Base-by-base conservation (phyloP, 1,284 basidiomycete species). In the Gomphus bonarii region DNA sequence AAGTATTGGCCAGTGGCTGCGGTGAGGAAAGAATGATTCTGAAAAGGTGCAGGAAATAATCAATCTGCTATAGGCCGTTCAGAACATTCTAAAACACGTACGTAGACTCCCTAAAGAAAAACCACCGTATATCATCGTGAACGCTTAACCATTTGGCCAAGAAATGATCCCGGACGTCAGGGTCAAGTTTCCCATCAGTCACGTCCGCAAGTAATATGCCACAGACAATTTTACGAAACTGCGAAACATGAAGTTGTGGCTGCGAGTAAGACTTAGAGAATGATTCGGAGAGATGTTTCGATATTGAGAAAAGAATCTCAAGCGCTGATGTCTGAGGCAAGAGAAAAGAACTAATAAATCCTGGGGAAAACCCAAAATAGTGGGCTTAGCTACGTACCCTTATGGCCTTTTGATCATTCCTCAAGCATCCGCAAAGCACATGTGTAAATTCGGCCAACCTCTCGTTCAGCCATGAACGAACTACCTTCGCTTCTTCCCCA, bases 41-140 rank as follows among this genome's bases (percentile, higher is more conserved):
- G 60, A 35, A 30, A 35, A 1, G 20, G 22, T 30, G 4, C 11
- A 28, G 2, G 11, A 3, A 18, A 10, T n/a, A 28, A 2, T 14
- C 6, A 18, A 8, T 16, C 14, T 16, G 38, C n/a, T 50, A 22
- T 38, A 25, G 14, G 36, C 14, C 11, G 28, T 54, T 16, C 22
- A 44, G n/a, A 51, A 25, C 16, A 22, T 36, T 30, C 42, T 30
- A 42, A 47, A 51, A 55, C 38, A 72, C 82, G 54, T 72, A 91
- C 86, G 78, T 81, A 30, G 88, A 75, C 65, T 97, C 93, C 40
- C 88, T 81, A 59, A 97, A 79, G 72, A 97, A 97, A 69, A 90
- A 91, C 85, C 90, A 97, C 58, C 95, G 83, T 28, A 98, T 75
- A 67, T 98, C 97, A 62, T 95, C 91, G 67, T 95, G 74, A 16